Base-by-base conservation (phyloP, 176 grass and related monocot genomes). In the Oropetium thomaeum region DNA sequence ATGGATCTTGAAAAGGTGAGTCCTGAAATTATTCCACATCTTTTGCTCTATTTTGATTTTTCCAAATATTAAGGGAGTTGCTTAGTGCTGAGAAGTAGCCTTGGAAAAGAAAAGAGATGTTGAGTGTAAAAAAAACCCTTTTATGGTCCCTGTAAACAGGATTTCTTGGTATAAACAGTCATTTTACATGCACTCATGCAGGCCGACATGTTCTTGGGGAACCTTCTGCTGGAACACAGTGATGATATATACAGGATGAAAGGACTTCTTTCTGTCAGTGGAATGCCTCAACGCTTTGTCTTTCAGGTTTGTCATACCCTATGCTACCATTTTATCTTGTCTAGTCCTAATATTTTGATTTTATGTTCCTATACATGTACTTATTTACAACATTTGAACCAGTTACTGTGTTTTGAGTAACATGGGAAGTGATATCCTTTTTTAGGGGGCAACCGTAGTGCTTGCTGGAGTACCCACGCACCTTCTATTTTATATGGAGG, bases 171-270 rank as follows among this genome's bases (percentile, higher is more conserved):
- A 58, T 81, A 76, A 37, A 78, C 26, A 60, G 16, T 13, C 37
- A 74, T 71, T 72, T 83, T 66, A 79, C 45, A 71, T 80, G 74
- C 40, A 16, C 73, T 59, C 59, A 71, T 81, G 55, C 81, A 98
- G 96, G 89, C 92, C 63, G 90, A 98, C 76, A 86, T 98, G 89
- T 98, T 91, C 91, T 69, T 98, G 63, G 96, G 96, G 60, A 98
- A 84, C 70, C 83, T 98, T 57, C 84, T 98, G 30, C 64, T 98
- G 71, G 91, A 92, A 86, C 79, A 66, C 38, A 95, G 91, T 17
- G 96, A 98, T 19, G 96, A 95, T 71, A 99, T 99, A 84, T 99
- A 90, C 76, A 83, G 96, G 61, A 99, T 99, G 96, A 99, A 99
- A 72, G 96, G 96, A 5, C 69, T 99, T 20, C 84, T 99, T 58